phyloP scores from a whole-genome alignment of 1,139 yeast genomes.

The Scheffersomyces cryptocercus region DNA sequence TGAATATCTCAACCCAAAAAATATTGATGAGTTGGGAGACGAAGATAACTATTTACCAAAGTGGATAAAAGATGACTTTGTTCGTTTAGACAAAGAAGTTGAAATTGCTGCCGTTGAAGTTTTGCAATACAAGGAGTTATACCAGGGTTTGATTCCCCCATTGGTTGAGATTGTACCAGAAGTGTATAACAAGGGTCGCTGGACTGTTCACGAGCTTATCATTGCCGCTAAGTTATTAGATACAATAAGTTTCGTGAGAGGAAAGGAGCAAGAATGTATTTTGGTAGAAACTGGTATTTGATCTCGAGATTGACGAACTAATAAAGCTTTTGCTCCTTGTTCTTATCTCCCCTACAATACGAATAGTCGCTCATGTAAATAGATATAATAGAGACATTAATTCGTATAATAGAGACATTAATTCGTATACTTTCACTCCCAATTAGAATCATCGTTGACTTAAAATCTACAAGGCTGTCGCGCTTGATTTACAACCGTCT shows the following conservation, averaged over 20 bases:
- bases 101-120: slow-evolving; percentile 53
- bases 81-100: slow-evolving; percentile 35
- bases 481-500: too few species aligned
- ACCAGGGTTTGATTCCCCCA: slow-evolving; percentile 56
- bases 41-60: slow-evolving; percentile 45
- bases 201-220: slow-evolving; percentile 63
- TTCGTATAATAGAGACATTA: too few species aligned
- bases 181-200: slow-evolving; percentile 57
- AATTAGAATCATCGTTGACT: too few species aligned
- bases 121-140: slow-evolving; percentile 53
- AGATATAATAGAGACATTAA: too few species aligned
- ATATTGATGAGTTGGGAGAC: slow-evolving; percentile 19
- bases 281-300: slow-evolving; percentile 35
- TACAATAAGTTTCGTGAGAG: slow-evolving; percentile 57
- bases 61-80: slow-evolving; percentile 51
- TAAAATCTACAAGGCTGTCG: too few species aligned
- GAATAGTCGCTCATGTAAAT: too few species aligned
- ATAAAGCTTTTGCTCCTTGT: too few species aligned
- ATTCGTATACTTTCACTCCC: too few species aligned
- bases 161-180: slow-evolving; percentile 59
- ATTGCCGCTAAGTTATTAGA: slow-evolving; percentile 63
- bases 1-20: slow-evolving; percentile 24
- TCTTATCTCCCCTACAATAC: too few species aligned
- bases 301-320: too few species aligned
- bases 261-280: slow-evolving; percentile 60